These are phyloP conservation scores for Singerocomus inundabilis DNA, from an alignment of 1,284 basidiomycete species.

Conservation along the genomic window DNA sequence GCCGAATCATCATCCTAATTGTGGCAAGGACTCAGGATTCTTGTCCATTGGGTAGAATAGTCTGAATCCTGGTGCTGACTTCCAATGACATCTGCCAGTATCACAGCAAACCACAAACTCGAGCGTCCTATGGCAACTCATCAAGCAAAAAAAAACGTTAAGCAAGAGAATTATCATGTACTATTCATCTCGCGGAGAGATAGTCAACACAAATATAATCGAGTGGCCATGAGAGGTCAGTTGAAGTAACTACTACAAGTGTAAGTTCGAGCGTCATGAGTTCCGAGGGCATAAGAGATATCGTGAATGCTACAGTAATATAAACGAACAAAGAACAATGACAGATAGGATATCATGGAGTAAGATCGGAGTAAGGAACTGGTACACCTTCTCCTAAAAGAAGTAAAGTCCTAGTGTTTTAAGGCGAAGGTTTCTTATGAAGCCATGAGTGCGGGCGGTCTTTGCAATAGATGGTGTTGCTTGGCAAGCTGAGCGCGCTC, in stretches of 20 bases:
- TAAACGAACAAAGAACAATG: background rate
- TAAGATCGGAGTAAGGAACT: conserved; percentile 6
- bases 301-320: conserved; percentile 17
- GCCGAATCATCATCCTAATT: too few relatives aligned
- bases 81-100: too few relatives aligned
- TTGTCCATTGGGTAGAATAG: too few relatives aligned
- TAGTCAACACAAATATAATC: background rate
- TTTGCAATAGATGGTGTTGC: conserved; percentile 32
- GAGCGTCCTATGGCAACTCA: too few relatives aligned
- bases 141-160: background rate
- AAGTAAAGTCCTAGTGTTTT: conserved; percentile 2
- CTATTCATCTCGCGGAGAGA: background rate
- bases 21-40: too few relatives aligned
- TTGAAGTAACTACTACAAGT: conserved; percentile 10
- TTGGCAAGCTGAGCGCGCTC: conserved; percentile 39
- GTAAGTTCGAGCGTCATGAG: background rate
- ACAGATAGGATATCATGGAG: conserved; percentile 19
- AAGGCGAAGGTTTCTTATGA: conserved; percentile 13
- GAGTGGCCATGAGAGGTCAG: conserved; percentile 1
- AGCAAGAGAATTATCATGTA: background rate
- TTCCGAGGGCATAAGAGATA: conserved; percentile 1
- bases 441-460: conserved; percentile 33
- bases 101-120: too few relatives aligned
- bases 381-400: background rate
- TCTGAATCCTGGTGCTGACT: too few relatives aligned